These are phyloP conservation scores for Artomyces pyxidatus DNA, from an alignment of 768 basidiomycete species.

Conservation along the genomic window DNA sequence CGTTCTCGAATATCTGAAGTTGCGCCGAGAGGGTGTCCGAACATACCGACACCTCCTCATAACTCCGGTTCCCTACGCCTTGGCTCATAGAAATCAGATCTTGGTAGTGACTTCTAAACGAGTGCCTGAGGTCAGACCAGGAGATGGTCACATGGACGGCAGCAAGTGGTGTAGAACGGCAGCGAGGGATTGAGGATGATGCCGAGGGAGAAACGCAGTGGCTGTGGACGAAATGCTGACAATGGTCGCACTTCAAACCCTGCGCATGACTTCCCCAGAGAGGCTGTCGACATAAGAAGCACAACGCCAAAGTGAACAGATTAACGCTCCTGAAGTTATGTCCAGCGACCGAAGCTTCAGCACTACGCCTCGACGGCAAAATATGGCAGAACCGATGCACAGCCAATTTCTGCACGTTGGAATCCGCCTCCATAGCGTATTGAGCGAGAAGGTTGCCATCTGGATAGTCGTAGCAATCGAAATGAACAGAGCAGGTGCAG, in stretches of 20 bases:
- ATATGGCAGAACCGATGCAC: conserved; percentile 54
- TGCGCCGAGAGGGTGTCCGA: conserved; percentile 59
- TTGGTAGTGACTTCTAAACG: conserved; percentile 46
- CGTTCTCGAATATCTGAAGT: conserved; percentile 57
- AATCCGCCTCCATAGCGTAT: conserved; percentile 39
- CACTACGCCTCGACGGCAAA: conserved; percentile 26
- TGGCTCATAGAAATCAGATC: conserved; percentile 35
- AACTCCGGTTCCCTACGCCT: conserved; percentile 39
- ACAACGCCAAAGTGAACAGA: conserved; percentile 67
- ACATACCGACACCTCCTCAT: conserved; percentile 64
- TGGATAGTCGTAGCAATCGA: conserved; percentile 70
- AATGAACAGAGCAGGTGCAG: conserved; percentile 64
- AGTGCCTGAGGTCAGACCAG: conserved; percentile 44
- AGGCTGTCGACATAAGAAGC: conserved; percentile 56
- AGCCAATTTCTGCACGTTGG: conserved; percentile 46
- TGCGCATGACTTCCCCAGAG: conserved; percentile 67
- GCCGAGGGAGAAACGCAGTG: conserved; percentile 32
- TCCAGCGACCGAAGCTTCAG: conserved; percentile 20
- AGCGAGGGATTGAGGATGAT: conserved; percentile 26
- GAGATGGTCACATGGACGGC: conserved; percentile 43
- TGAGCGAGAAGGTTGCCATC: conserved; percentile 52
- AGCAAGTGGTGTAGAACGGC: conserved; percentile 31
- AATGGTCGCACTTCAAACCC: conserved; percentile 54
- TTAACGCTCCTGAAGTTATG: conserved; percentile 56
- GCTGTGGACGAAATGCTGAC: conserved; percentile 53